These are phyloP conservation scores for Porogramme epimiltina DNA, from an alignment of 1,284 basidiomycete species.

Conservation along the genomic window DNA sequence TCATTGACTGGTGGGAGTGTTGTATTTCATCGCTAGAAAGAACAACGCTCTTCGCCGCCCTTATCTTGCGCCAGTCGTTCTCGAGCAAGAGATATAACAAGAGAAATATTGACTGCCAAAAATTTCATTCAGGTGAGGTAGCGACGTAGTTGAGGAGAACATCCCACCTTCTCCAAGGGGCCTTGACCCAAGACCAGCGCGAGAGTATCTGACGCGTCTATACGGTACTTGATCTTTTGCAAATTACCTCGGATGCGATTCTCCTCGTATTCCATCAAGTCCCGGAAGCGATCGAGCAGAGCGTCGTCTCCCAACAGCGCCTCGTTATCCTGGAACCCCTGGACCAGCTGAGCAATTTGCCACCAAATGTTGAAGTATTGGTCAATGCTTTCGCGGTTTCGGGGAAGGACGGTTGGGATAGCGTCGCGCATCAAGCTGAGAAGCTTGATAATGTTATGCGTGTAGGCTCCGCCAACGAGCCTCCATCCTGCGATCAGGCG, in stretches of 20 bases:
- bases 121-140: background rate
- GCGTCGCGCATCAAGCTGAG: slow-evolving; percentile 21
- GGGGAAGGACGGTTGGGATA: slow-evolving; percentile 10
- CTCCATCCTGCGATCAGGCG: slow-evolving; percentile 22
- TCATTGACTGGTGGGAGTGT: slow-evolving; percentile 16
- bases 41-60: slow-evolving; percentile 3
- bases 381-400: slow-evolving; percentile 21
- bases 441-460: slow-evolving; percentile 17
- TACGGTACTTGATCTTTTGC: slow-evolving; percentile 19
- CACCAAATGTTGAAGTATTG: slow-evolving; percentile 18
- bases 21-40: slow-evolving; percentile 22
- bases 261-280: slow-evolving; percentile 27
- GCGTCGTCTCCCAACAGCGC: background rate
- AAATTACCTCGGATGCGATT: slow-evolving; percentile 19
- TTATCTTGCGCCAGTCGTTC: slow-evolving; percentile 9
- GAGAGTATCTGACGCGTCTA: slow-evolving; percentile 29
- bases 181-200: slow-evolving; percentile 23
- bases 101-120: slow-evolving; percentile 31
- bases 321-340: background rate
- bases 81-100: slow-evolving; percentile 17
- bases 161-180: slow-evolving; percentile 25
- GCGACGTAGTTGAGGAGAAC: background rate
- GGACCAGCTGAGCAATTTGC: background rate
- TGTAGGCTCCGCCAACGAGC: slow-evolving; percentile 22
- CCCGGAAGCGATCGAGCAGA: slow-evolving; percentile 18